phyloP scores from a whole-genome alignment of 139 green algal genomes.

The Nannochloris sp. region DNA sequence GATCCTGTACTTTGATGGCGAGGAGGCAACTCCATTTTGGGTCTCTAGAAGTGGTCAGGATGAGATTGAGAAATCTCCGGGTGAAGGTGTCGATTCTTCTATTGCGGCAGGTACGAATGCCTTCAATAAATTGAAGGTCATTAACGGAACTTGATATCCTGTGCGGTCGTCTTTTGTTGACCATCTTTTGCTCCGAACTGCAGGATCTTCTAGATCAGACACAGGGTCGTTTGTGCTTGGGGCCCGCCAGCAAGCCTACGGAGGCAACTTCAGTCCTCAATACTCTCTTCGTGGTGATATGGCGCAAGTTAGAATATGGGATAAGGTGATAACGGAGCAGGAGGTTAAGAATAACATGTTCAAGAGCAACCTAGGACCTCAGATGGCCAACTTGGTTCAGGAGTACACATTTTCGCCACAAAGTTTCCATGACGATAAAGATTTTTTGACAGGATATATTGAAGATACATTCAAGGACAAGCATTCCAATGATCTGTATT shows the following conservation, averaged over 20 bases:
- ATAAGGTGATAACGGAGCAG: conserved; percentile 35
- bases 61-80: conserved; percentile 23
- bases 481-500: conserved; percentile 43
- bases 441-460: not conserved
- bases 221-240: conserved; percentile 63
- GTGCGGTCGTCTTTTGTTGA: too few relatives aligned
- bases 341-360: not conserved
- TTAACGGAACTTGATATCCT: too few relatives aligned
- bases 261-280: conserved; percentile 66
- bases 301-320: conserved; percentile 65
- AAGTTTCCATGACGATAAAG: not conserved
- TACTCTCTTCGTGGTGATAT: conserved; percentile 55
- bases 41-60: conserved; percentile 18
- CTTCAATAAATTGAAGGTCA: too few relatives aligned
- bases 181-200: not conserved
- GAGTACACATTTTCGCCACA: conserved; percentile 48
- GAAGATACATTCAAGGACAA: conserved; percentile 7
- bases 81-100: conserved; percentile 48
- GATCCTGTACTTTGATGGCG: conserved; percentile 64
- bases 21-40: conserved; percentile 48
- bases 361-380: conserved; percentile 2
- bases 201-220: not conserved
- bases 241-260: conserved; percentile 71
- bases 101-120: conserved; percentile 26
- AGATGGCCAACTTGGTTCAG: conserved; percentile 28